These are phyloP conservation scores for Penicillium sp. DNA, from an alignment of 2,329 filamentous ascomycete genomes.

Conservation along the genomic window DNA sequence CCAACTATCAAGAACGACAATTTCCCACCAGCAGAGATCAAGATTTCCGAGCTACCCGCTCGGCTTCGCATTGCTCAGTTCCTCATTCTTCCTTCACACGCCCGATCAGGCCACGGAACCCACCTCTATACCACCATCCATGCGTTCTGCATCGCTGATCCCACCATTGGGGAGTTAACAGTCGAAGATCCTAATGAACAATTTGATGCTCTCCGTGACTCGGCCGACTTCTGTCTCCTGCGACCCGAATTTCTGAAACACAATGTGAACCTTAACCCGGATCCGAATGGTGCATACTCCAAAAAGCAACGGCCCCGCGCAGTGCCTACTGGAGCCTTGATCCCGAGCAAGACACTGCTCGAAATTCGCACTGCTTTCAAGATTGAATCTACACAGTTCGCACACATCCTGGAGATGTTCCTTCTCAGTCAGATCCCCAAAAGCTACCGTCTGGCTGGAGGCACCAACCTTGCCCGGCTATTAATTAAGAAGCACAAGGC, in stretches of 20 bases:
- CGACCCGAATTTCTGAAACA: constrained; percentile 51
- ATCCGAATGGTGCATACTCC: constrained; percentile 38
- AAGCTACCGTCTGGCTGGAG: constrained; percentile 47
- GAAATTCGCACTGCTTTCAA: constrained; percentile 55
- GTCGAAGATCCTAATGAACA: constrained; percentile 86
- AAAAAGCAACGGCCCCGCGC: constrained; percentile 38
- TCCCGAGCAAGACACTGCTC: constrained; percentile 52
- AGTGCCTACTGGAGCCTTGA: constrained; percentile 54
- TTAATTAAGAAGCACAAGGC: constrained; percentile 47
- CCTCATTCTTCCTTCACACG: constrained; percentile 83
- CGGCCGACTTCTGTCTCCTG: constrained; percentile 59
- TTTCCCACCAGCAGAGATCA: constrained; percentile 44
- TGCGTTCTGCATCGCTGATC: constrained; percentile 63
- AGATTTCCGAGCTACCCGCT: constrained; percentile 65
- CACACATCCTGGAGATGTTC: constrained; percentile 62
- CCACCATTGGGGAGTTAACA: constrained; percentile 76
- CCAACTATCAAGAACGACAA: constrained; percentile 45
- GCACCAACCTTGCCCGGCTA: constrained; percentile 54
- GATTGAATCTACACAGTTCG: constrained; percentile 61
- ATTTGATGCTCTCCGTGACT: constrained; percentile 65
- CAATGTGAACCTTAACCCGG: constrained; percentile 49
- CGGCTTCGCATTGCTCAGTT: constrained; percentile 91
- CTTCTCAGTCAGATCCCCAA: constrained; percentile 58
- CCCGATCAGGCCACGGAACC: constrained; percentile 74
- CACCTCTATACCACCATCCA: constrained; percentile 81